phyloP scores from a whole-genome alignment of 164 flowering plant genomes.

The Dillenia turbinata region DNA sequence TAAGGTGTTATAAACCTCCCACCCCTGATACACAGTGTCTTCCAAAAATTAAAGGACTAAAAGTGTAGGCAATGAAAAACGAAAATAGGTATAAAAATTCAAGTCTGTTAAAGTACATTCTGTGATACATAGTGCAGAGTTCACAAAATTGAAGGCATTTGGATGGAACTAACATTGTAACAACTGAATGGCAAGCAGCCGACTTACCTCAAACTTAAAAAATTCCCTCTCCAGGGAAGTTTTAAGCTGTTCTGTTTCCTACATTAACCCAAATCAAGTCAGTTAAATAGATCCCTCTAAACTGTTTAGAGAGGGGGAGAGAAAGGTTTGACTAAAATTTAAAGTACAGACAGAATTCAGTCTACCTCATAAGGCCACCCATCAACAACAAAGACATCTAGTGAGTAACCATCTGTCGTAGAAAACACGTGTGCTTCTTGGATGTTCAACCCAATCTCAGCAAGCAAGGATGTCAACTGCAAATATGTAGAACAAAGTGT shows the following conservation, averaged over 20 bases:
- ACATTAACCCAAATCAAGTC: conserved; percentile 7
- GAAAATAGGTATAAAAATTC: no score
- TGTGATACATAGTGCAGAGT: no score
- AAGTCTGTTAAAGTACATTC: no score
- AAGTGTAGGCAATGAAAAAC: no score
- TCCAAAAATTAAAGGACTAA: no score
- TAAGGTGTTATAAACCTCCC: no score
- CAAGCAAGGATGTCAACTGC: conserved; percentile 82
- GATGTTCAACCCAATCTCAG: conserved; percentile 87
- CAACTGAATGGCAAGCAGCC: no score
- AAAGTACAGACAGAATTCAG: no score
- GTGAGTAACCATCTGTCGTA: conserved; percentile 86
- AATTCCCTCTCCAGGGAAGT: conserved; percentile 34
- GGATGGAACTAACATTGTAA: no score
- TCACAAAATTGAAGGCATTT: no score
- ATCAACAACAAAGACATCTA: conserved; percentile 96
- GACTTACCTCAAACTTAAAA: conserved; percentile 33
- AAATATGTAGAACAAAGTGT: conserved; percentile 2
- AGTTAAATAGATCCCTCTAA: conserved; percentile 1
- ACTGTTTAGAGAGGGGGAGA: not conserved
- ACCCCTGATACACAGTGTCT: no score
- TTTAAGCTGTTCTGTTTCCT: conserved; percentile 46
- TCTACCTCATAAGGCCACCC: conserved; percentile 89
- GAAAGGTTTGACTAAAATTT: no score
- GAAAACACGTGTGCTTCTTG: conserved; percentile 99